Percentiles rank a stretch among this genome's conserved stretches.
Evolutionary conservation across 495 filamentous ascomycete genomes (phyloP).

Genomic region (Schizothecium vesticola): DNA sequence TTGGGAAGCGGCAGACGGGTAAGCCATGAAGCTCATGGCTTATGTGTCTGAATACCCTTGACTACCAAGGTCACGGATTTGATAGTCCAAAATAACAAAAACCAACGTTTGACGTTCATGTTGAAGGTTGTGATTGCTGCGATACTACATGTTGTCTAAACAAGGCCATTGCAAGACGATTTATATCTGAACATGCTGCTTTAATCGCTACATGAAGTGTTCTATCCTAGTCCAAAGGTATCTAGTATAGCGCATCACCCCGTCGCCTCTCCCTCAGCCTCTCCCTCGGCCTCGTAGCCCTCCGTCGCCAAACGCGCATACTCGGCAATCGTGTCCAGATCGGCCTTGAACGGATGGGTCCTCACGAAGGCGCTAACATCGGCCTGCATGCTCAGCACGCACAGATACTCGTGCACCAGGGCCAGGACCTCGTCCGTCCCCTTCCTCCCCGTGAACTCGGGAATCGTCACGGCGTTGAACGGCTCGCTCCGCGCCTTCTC

Average conservation of each 20-base stretch:
- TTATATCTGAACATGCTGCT: background rate
- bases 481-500: constrained; percentile 80
- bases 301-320: background rate
- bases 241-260: background rate
- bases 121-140: background rate
- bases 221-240: background rate
- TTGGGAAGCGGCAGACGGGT: constrained; percentile 20
- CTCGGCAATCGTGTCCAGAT: background rate
- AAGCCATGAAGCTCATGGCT: constrained; percentile 20
- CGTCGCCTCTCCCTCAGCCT: background rate
- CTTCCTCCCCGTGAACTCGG: constrained; percentile 59
- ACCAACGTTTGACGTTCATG: background rate
- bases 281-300: background rate
- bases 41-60: constrained; percentile 24
- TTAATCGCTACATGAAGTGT: background rate
- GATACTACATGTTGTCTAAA: background rate
- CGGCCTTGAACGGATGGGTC: constrained; percentile 28
- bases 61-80: constrained; percentile 19
- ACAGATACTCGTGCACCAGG: constrained; percentile 47
- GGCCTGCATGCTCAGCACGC: constrained; percentile 33
- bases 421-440: constrained; percentile 37
- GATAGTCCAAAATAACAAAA: constrained; percentile 23
- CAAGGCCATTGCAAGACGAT: background rate
- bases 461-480: constrained; percentile 71
- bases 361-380: constrained; percentile 47